These are phyloP conservation scores for Cryptococcus neoformans DNA, from an alignment of 1,284 basidiomycete species.

Conservation along the genomic window DNA sequence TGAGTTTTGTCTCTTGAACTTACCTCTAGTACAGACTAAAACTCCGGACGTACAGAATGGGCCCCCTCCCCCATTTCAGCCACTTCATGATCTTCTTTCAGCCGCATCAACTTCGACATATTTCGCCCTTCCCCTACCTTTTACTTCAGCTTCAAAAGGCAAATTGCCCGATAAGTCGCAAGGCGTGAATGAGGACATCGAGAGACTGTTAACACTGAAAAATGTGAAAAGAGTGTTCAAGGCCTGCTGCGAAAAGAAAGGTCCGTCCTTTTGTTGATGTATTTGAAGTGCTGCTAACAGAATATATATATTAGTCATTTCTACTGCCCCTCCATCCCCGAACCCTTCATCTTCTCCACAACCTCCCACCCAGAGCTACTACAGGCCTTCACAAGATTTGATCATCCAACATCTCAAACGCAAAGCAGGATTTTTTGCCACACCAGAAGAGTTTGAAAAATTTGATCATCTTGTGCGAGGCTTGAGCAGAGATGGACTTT, in stretches of 20 bases:
- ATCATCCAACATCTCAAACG: conserved; percentile 23
- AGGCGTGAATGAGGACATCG: conserved; percentile 32
- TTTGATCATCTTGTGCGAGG: conserved; percentile 43
- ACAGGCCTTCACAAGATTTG: conserved; percentile 26
- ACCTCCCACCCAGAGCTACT: conserved; percentile 22
- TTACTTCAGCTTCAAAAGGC: conserved; percentile 14
- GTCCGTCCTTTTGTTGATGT: conserved; percentile 17
- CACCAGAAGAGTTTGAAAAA: conserved; percentile 23
- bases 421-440: conserved; percentile 34
- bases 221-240: conserved; percentile 28
- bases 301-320: conserved; percentile 15
- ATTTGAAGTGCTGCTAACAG: background rate
- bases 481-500: conserved; percentile 34
- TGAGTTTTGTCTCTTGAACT: conserved; percentile 10
- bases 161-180: conserved; percentile 1
- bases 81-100: conserved; percentile 36
- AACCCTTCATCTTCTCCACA: conserved; percentile 9
- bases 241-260: conserved; percentile 40
- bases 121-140: conserved; percentile 31
- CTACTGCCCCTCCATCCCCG: conserved; percentile 29
- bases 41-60: background rate
- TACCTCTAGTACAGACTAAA: background rate
- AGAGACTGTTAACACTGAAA: conserved; percentile 21
- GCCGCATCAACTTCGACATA: conserved; percentile 12
- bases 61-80: conserved; percentile 30